Evolutionary conservation across 73 alveolate genomes (phyloP), one percentile per base, ranked within the genome.

Genomic region (Paramecium sonneborni): DNA sequence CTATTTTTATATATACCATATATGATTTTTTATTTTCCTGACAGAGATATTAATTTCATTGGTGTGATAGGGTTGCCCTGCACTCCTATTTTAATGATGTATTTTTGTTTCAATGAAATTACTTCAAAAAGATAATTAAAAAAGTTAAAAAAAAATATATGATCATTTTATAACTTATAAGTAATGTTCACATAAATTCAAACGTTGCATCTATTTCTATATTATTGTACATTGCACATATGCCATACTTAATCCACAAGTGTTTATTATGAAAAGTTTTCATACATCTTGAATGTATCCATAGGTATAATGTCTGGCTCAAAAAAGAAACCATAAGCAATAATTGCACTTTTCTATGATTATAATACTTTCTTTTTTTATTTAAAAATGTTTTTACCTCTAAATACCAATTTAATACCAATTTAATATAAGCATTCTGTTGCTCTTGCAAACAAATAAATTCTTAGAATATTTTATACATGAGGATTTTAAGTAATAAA

Each of bases 261-360:
- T 11, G 87, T 37, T 74, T 74, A 18, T 74, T 74, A 39, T 37
- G 87, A 74, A 74, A 74, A 74, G 67, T 74, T 74, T 14, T 74
- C 58, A 37, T 74, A 74, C 87, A 74, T 74, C n/a, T 74, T 74
- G 11, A 37, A 74, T 4, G 87, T 74, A 32, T 74, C 87, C 37
- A 74, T 37, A 12, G 87, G 87, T 8, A 74, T n/a, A 11, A 74
- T 34, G 34, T 74, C 87, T n/a, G 87, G 87, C 12, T 74, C 87
- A 37, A 74, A 74, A 37, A 74, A 74, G 44, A 37, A 74, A 35
- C 62, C 56, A 37, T 74, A 74, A 15, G 87, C 56, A 1, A 74
- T 37, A 12, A 74, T 30, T 15, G 87, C 56, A 21, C 44, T 34
- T 74, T 74, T 74, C 68, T 23, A 39, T 74, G 55, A 11, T 39